A percentile compares a stretch with the other conserved stretches of the same genome.
Conservation (phyloP, 495 filamentous ascomycete genomes). For the Aspergillus olivimuriae region DNA sequence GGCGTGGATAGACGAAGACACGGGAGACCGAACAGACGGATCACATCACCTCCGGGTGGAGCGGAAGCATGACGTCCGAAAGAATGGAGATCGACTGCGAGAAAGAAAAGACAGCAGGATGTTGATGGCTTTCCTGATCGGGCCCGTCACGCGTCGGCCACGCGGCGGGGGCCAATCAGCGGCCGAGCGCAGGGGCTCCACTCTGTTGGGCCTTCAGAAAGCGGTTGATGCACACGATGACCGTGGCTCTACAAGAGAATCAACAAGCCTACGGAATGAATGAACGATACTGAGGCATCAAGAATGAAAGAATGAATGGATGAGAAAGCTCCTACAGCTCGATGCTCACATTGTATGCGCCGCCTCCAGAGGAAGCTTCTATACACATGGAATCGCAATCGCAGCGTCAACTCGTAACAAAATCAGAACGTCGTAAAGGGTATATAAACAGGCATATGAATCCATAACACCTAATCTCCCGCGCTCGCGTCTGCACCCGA, state of each 20-base stretch:
- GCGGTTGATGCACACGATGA: background rate
- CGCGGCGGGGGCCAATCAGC: background rate
- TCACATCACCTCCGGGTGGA: conserved; percentile 10
- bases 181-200: background rate
- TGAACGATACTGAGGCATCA: no score
- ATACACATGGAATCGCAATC: conserved; percentile 3
- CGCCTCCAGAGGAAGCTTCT: no score
- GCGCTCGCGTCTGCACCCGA: conserved; percentile 9
- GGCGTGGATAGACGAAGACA: background rate
- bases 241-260: no score
- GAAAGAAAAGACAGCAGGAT: background rate
- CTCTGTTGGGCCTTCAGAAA: no score
- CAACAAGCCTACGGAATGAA: no score
- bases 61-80: conserved; percentile 12
- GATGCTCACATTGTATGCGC: no score
- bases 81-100: conserved; percentile 9
- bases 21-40: background rate
- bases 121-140: background rate
- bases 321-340: no score
- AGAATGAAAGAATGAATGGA: conserved; percentile 20
- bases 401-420: conserved; percentile 27
- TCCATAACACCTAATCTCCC: conserved; percentile 15
- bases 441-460: conserved; percentile 24
- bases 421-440: conserved; percentile 20
- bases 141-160: background rate